These are phyloP conservation scores for Ilex aquifolium DNA, from an alignment of 257 asterid genomes.

Conservation along the genomic window DNA sequence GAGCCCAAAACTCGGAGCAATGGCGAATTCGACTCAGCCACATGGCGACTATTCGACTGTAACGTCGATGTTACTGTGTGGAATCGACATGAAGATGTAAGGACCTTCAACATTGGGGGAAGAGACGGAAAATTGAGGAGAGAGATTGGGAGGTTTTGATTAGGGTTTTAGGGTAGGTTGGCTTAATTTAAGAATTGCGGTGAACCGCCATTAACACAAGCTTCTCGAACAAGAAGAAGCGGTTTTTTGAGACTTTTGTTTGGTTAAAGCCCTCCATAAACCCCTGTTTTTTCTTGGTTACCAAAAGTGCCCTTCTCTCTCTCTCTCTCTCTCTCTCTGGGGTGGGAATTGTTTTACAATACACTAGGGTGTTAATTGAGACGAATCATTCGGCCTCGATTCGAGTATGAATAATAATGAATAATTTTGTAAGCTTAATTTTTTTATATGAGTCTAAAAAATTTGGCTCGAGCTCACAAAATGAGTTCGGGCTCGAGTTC, in stretches of 20 bases:
- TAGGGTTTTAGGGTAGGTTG: background rate
- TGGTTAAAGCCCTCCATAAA: constrained; percentile 50
- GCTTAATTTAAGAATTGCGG: constrained; percentile 5
- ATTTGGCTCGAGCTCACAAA: no score
- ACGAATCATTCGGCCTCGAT: no score
- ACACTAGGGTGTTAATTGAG: no score
- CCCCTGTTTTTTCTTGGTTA: constrained; percentile 29
- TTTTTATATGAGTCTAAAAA: no score
- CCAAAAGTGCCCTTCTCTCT: constrained; percentile 26
- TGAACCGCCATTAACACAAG: constrained; percentile 37
- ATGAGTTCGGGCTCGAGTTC: no score
- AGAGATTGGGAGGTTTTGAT: background rate
- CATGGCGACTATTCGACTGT: constrained; percentile 36
- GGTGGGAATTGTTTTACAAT: no score
- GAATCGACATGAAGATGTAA: constrained; percentile 50
- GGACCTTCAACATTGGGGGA: constrained; percentile 69
- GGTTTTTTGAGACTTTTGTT: background rate
- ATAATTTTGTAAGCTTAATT: no score
- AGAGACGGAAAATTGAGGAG: background rate
- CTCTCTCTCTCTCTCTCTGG: background rate
- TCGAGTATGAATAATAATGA: no score
- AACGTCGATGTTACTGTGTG: constrained; percentile 30
- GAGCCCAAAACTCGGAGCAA: constrained; percentile 38
- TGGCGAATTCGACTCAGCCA: constrained; percentile 44
- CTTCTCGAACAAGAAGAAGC: constrained; percentile 35